Base-by-base conservation (phyloP, 805 yeast species). In the Zygosaccharomyces rouxii region DNA sequence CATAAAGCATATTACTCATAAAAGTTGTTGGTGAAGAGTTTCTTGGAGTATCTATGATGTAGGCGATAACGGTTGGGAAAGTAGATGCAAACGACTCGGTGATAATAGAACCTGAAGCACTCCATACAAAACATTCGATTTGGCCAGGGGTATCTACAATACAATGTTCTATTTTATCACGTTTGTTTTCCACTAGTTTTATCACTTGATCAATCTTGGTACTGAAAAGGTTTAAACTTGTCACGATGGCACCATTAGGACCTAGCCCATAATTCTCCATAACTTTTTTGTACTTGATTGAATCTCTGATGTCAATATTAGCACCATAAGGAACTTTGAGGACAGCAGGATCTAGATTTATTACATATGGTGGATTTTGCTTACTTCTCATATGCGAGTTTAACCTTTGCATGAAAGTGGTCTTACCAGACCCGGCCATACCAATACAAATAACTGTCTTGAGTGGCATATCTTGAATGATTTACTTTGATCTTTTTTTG, bases 131-230 rank as follows among this genome's bases (percentile, higher is more conserved):
- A 71, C 97, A 90, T 69, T 94, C 99, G 53, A 94, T 94, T 69
- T 94, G 99, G 10, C 99, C 99, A 0, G 99, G 99, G 1, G 99
- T 94, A 69, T 94, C 99, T 44, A 92, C 80, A 31, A 94, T 83
- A 55, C 90, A 86, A 65, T 89, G 84, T 18, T 80, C 68, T 55
- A 75, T 75, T 46, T 71, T 66, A 13, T 73, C 73, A 2, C 70
- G 62, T 56, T 92, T 80, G 62, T 89, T 89, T 60, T 89, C 96
- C 18, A 92, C 86, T 33, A 94, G 72, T 33, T 79, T 77, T 42
- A 94, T 82, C 4, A 94, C 97, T 70, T 94, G 99, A 66, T 94
- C 99, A 49, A 94, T 89, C 69, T 94, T 94, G 11, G 99, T 94
- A 42, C 97, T 75, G 63, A 94, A 94, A 44, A 94, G 72, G 64